Evolutionary conservation across 1,139 yeast genomes (phyloP), one percentile per base, ranked within the genome.

Genomic region (Taphrina populina): DNA sequence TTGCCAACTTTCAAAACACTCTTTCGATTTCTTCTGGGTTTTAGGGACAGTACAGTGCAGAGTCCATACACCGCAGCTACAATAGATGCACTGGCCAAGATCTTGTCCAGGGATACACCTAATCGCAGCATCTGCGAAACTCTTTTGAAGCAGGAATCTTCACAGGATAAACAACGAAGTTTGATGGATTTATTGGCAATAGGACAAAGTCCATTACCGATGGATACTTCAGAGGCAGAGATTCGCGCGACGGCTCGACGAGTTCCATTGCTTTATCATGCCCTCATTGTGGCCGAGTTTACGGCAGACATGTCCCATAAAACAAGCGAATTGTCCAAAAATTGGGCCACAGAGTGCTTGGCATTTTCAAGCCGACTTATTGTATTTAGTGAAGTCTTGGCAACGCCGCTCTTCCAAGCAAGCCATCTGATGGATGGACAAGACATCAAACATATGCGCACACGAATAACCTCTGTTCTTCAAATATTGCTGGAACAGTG

Each of bases 81-180:
- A 7, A 49, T 49, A 11, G 54, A 49, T 39, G 54, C 54, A 5
- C n/a, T 30, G 10, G 54, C 54, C 7, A 49, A 49, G 23, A 20
- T 49, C 3, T 26, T 49, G 6, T 49, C 46, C 10, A 34, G 46
- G 19, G 46, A 49, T 24, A 23, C 33, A 11, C 46, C 54, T 3
- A 49, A 49, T 17, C 27, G 54, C 20, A 45, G 33, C 23, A 17
- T 49, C 11, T 41, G 46, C 20, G 46, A 37, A 21, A 26, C 7
- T 10, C 35, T 34, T 23, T 33, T 34, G 13, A 6, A 17, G 4
- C 27, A 44, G 20, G 8, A 21, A 8, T 30, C 27, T 21, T 23
- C 24, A 24, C 27, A 26, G 7, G 15, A 20, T n/a, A 17, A 6
- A 11, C 23, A 27, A 6, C 13, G 24, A 5, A 23, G 21, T 32